phyloP scores from a whole-genome alignment of 192 early-diverging fungal species.

The Geosiphon pyriformis region DNA sequence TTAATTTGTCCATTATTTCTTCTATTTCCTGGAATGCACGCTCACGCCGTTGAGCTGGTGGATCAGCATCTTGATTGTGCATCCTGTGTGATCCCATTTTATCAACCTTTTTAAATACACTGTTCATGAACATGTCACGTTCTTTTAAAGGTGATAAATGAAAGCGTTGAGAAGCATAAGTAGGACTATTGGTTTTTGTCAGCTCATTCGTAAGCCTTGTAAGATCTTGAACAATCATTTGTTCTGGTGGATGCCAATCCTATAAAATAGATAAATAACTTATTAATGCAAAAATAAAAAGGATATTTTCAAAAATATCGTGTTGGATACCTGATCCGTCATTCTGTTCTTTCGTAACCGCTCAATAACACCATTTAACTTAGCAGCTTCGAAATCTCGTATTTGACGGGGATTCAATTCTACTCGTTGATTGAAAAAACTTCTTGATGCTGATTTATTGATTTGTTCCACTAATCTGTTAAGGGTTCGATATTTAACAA shows the following conservation, averaged over 20 bases:
- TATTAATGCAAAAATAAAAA: neutral
- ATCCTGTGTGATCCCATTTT: constrained; percentile 35
- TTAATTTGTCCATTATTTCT: constrained; percentile 1
- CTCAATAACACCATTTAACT: constrained; percentile 38
- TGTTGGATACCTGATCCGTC: constrained; percentile 41
- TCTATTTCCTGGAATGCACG: constrained; percentile 12
- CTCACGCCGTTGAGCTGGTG: constrained; percentile 22
- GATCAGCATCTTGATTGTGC: constrained; percentile 42
- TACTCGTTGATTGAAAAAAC: constrained; percentile 44
- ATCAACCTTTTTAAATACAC: constrained; percentile 43
- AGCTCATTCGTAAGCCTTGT: constrained; percentile 39
- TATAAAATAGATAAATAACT: constrained; percentile 20
- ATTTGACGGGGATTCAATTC: constrained; percentile 34
- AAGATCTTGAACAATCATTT: constrained; percentile 43
- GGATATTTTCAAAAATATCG: too few species aligned
- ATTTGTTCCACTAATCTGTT: constrained; percentile 47
- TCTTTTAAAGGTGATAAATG: constrained; percentile 42
- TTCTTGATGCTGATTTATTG: constrained; percentile 36
- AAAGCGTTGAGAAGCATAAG: constrained; percentile 41
- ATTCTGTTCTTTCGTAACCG: constrained; percentile 36
- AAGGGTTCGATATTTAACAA: constrained; percentile 36
- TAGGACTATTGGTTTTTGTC: constrained; percentile 31
- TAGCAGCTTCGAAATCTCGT: constrained; percentile 39
- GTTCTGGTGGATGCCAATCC: constrained; percentile 49
- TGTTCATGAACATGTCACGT: constrained; percentile 36